Percentiles rank a stretch among this genome's conserved stretches.
Evolutionary conservation across 805 yeast genomes (phyloP).

Genomic region (Jamesozyma jinghongensis): DNA sequence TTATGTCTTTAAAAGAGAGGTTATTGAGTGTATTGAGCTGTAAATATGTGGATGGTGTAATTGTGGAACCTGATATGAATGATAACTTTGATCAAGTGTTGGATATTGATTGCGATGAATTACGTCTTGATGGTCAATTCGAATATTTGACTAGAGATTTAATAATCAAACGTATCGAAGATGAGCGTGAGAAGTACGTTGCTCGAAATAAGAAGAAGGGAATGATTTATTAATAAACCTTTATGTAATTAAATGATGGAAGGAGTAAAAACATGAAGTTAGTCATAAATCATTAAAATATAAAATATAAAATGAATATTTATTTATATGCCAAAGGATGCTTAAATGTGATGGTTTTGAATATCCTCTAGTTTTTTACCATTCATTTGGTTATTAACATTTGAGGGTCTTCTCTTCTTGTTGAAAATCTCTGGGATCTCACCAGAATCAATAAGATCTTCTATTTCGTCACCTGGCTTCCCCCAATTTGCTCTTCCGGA

Average conservation of each 20-base stretch:
- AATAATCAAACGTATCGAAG: slow-evolving; percentile 66
- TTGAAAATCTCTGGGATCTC: slow-evolving; percentile 41
- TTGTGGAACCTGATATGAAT: slow-evolving; percentile 32
- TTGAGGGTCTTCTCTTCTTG: slow-evolving; percentile 45
- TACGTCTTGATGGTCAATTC: slow-evolving; percentile 47
- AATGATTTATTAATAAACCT: slow-evolving; percentile 33
- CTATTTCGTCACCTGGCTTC: slow-evolving; percentile 62
- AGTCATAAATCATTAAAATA: not conserved
- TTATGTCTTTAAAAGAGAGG: slow-evolving; percentile 83
- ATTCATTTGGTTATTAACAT: slow-evolving; percentile 31
- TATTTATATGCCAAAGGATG: not conserved
- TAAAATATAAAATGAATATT: not conserved
- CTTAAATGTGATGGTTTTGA: slow-evolving; percentile 4
- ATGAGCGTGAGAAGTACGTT: slow-evolving; percentile 60
- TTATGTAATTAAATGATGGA: no score
- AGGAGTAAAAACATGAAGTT: not conserved
- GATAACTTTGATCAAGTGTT: not conserved
- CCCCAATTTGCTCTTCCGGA: slow-evolving; percentile 91
- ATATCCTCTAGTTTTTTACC: slow-evolving; percentile 32
- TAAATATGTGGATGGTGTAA: slow-evolving; percentile 67
- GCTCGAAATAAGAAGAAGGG: slow-evolving; percentile 85
- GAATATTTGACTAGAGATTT: slow-evolving; percentile 57
- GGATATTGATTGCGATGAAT: slow-evolving; percentile 34
- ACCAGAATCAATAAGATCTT: slow-evolving; percentile 51
- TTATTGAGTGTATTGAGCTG: slow-evolving; percentile 84